Conservation (phyloP, 139 green algal genomes). For the Chlorella sp. region DNA sequence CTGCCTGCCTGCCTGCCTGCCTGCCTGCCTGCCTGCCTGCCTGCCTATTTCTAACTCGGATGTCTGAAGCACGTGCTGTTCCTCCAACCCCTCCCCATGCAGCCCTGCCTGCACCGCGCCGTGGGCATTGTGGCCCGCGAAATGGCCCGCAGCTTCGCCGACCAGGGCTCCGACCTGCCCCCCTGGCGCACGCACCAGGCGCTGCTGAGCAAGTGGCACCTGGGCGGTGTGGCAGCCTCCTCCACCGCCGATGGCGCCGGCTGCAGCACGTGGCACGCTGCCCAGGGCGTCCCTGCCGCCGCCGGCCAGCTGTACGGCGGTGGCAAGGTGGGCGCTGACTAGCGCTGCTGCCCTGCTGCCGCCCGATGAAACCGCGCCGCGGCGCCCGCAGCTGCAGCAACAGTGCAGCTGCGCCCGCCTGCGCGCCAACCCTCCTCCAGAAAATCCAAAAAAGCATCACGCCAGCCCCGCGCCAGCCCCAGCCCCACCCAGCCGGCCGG, state of each 20-base stretch:
- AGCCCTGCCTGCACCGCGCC: slow-evolving; percentile 15
- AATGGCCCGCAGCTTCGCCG: slow-evolving; percentile 24
- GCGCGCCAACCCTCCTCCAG: background rate
- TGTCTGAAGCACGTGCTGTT: too few species aligned
- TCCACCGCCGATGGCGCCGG: background rate
- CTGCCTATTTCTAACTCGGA: too few species aligned
- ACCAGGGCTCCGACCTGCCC: slow-evolving; percentile 21
- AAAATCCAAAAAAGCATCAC: background rate
- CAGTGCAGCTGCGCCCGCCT: background rate
- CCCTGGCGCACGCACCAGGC: slow-evolving; percentile 31
- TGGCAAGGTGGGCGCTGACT: slow-evolving; percentile 2
- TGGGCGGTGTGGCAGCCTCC: background rate
- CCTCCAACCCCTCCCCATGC: background rate
- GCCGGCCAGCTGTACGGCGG: slow-evolving; percentile 1
- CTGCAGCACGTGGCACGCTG: background rate
- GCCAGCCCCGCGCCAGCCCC: background rate
- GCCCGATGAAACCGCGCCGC: background rate
- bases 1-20: too few species aligned
- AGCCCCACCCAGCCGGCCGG: background rate
- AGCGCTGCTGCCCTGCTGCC: background rate
- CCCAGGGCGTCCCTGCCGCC: background rate
- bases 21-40: too few species aligned
- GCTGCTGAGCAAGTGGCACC: slow-evolving; percentile 34
- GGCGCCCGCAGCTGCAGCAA: slow-evolving; percentile 8
- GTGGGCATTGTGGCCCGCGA: slow-evolving; percentile 31